Evolutionary conservation across 176 grass and related monocot genomes (phyloP).

Genomic region (Juncus inflexus): DNA sequence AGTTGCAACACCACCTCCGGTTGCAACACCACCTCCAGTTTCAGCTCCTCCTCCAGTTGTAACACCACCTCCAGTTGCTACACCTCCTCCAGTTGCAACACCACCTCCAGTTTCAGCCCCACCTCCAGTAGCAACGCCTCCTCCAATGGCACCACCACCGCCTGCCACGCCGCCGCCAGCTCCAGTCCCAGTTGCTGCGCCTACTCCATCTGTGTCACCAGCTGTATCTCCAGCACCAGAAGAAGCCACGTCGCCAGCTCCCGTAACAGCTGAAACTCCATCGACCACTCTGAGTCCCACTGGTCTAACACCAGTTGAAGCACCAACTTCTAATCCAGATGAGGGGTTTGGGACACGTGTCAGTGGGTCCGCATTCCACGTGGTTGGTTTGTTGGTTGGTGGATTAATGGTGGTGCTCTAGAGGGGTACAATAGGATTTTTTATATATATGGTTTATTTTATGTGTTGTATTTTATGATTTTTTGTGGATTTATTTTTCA

Average conservation of each 20-base stretch:
- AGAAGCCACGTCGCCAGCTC: constrained; percentile 15
- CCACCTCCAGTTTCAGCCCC: constrained; percentile 10
- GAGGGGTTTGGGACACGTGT: constrained; percentile 10
- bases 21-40: constrained; percentile 3
- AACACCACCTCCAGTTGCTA: constrained; percentile 8
- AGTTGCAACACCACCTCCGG: background rate
- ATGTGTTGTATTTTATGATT: constrained; percentile 15
- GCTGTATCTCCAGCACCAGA: constrained; percentile 12
- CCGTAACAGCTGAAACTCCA: constrained; percentile 27
- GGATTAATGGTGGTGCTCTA: constrained; percentile 24
- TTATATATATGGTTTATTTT: constrained; percentile 1
- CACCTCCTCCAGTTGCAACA: constrained; percentile 7
- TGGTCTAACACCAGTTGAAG: constrained; percentile 13
- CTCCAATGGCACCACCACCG: constrained; percentile 21
- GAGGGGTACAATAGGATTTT: background rate
- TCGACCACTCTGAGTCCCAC: constrained; percentile 1
- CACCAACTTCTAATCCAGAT: constrained; percentile 14
- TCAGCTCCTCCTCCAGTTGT: constrained; percentile 21
- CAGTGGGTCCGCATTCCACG: constrained; percentile 10
- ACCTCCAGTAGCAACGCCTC: constrained; percentile 23
- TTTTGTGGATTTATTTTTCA: constrained; percentile 3
- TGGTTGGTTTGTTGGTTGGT: constrained; percentile 23
- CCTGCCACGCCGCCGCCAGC: constrained; percentile 24
- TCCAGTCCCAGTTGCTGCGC: constrained; percentile 30
- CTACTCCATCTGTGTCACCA: constrained; percentile 33